Base-by-base conservation (phyloP, 768 basidiomycete species). In the Lepiota venenata region DNA sequence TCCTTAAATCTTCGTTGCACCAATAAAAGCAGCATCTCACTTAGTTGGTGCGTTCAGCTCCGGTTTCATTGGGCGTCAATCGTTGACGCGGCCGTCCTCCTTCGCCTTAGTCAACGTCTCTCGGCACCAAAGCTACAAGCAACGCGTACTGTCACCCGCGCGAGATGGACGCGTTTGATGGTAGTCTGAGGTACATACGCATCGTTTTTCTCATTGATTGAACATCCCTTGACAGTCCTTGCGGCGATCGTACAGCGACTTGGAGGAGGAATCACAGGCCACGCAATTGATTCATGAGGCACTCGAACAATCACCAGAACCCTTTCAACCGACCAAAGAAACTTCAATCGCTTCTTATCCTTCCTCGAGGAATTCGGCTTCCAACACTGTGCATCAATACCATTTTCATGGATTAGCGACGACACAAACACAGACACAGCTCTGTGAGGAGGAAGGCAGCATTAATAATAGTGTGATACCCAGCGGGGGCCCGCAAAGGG, bases 341-440 rank as follows among this genome's bases (percentile, higher is more conserved):
- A 61, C 68, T 47, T 77, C 78, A 3, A 61, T 68, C 29, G 74
- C 76, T 59, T 80, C 76, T 10, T 73, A 67, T 32, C 63, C 67
- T 60, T 68, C 70, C 57, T 64, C 75, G 46, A 65, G 69, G 35
- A 58, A 61, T 55, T 64, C 66, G 49, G 29, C 25, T 32, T 6
- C 47, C 14, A 65, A 63, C 58, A 64, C 69, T 36, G 63, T 71
- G 37, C 77, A 80, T 25, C 73, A 71, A 52, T 84, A 85, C 66
- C 77, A 81, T 61, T 75, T 82, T 56, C 78, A 82, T 60, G 85
- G 82, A 2, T 71, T 87, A 16, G 81, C 75, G 2, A 58, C 67
- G 8, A 82, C 81, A 1, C 80, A 84, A 60, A 77, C 81, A 0
- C 80, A 85, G 58, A 75, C 75, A 0, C 78, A 79, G 56, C 57